phyloP scores from a whole-genome alignment of 768 basidiomycete species.

The Botryobasidium botryosum region DNA sequence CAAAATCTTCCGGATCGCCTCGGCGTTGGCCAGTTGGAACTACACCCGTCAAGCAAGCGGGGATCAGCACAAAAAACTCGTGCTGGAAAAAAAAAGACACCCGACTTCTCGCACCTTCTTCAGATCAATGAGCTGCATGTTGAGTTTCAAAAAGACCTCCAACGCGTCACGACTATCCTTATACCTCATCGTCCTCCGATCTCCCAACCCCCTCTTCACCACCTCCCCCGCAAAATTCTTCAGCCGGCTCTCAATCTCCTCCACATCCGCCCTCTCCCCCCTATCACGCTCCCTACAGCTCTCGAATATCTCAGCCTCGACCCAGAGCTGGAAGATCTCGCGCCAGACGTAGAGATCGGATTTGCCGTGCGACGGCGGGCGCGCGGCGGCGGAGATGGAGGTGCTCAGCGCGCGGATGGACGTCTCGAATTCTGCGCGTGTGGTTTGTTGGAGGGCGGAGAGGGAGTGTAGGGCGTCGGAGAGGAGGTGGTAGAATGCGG shows the following conservation, averaged over 20 bases:
- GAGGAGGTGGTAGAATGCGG: conserved; percentile 64
- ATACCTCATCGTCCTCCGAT: conserved; percentile 35
- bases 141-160: conserved; percentile 56
- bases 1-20: conserved; percentile 82
- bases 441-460: conserved; percentile 28
- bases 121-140: conserved; percentile 28
- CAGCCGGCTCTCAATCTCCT: conserved; percentile 53
- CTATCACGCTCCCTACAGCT: conserved; percentile 40
- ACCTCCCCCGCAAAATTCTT: conserved; percentile 45
- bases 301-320: conserved; percentile 77
- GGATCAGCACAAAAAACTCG: conserved; percentile 1
- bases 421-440: conserved; percentile 31
- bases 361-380: conserved; percentile 16
- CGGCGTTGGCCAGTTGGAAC: conserved; percentile 73
- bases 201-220: conserved; percentile 36
- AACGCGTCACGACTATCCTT: conserved; percentile 42
- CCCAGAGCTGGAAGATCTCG: conserved; percentile 74
- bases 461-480: conserved; percentile 35
- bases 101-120: conserved; percentile 4
- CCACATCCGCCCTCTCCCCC: conserved; percentile 47
- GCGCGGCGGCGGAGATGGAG: conserved; percentile 19
- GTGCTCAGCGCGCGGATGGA: conserved; percentile 32
- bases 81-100: background rate
- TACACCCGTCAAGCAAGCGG: too few species aligned
- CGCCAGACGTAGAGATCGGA: conserved; percentile 77